Percentiles rank a stretch among this genome's conserved stretches.
Conservation (phyloP, 1,284 basidiomycete species). For the Ceratobasidium sp. region DNA sequence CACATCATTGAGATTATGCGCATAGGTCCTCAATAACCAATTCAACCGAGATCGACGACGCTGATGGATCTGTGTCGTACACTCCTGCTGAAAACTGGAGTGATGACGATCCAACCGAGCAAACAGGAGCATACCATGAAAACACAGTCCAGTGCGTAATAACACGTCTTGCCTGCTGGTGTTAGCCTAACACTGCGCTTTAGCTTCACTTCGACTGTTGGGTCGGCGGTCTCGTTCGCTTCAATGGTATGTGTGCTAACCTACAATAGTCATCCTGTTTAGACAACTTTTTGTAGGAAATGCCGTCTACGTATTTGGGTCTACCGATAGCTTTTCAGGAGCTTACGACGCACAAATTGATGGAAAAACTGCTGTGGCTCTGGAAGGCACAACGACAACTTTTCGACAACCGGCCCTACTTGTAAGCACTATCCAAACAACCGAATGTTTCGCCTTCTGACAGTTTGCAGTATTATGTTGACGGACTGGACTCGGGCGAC, state of each 20-base stretch:
- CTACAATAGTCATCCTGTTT: background rate
- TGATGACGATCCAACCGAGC: background rate
- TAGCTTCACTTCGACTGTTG: slow-evolving; percentile 5
- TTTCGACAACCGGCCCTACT: slow-evolving; percentile 25
- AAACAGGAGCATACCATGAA: background rate
- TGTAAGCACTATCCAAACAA: background rate
- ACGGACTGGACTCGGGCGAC: slow-evolving; percentile 4
- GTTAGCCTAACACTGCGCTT: background rate
- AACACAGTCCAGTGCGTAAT: slow-evolving; percentile 20
- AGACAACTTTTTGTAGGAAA: background rate
- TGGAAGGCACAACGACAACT: slow-evolving; percentile 6
- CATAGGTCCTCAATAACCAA: slow-evolving; percentile 18
- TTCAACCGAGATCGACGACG: slow-evolving; percentile 26
- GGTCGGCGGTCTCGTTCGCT: slow-evolving; percentile 26
- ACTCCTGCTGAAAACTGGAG: slow-evolving; percentile 20
- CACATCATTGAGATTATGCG: background rate
- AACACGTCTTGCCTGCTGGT: background rate
- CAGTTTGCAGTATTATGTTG: slow-evolving; percentile 19
- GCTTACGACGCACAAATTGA: slow-evolving; percentile 15
- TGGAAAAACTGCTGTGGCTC: background rate
- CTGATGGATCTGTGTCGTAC: slow-evolving; percentile 13
- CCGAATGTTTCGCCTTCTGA: too few relatives aligned
- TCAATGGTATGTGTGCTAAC: background rate
- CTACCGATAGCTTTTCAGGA: slow-evolving; percentile 27
- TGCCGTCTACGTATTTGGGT: slow-evolving; percentile 24